A percentile compares a stretch with the other conserved stretches of the same genome.
phyloP scores from a whole-genome alignment of 495 filamentous ascomycete genomes.

The Daldinia caldariorum region DNA sequence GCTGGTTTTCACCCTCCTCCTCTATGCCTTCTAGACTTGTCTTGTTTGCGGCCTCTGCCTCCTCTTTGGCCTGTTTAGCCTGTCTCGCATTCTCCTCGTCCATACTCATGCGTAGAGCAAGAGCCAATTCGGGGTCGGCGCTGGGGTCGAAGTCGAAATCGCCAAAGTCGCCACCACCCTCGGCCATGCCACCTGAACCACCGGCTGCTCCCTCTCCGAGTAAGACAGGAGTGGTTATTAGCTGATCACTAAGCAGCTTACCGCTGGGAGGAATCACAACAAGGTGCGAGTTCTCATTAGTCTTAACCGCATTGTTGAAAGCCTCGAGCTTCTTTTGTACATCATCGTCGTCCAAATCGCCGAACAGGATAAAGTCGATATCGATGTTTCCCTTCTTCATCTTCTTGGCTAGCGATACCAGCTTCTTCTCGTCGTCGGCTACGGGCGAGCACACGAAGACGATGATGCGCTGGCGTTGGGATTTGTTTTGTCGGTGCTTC shows the following conservation, averaged over 20 bases:
- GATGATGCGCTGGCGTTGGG: slow-evolving; percentile 92
- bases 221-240: slow-evolving; percentile 91
- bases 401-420: slow-evolving; percentile 91
- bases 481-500: slow-evolving; percentile 97
- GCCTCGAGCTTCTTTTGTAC: slow-evolving; percentile 86
- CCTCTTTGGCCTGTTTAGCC: slow-evolving; percentile 81
- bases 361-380: slow-evolving; percentile 94
- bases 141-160: slow-evolving; percentile 81
- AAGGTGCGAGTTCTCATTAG: slow-evolving; percentile 87
- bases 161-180: slow-evolving; percentile 66
- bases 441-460: slow-evolving; percentile 95
- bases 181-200: slow-evolving; percentile 56
- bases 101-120: slow-evolving; percentile 96
- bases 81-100: slow-evolving; percentile 96
- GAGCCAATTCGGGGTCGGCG: slow-evolving; percentile 89
- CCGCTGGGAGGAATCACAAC: slow-evolving; percentile 91
- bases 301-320: slow-evolving; percentile 91
- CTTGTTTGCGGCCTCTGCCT: slow-evolving; percentile 73
- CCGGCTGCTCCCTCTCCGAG: slow-evolving; percentile 72
- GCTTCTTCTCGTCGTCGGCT: slow-evolving; percentile 83
- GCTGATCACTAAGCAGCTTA: slow-evolving; percentile 88
- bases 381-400: slow-evolving; percentile 97
- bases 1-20: slow-evolving; percentile 78
- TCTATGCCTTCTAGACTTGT: slow-evolving; percentile 81
- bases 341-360: slow-evolving; percentile 88